These are phyloP conservation scores for Anthracocystis setariae DNA, from an alignment of 1,284 basidiomycete genomes.

Conservation along the genomic window DNA sequence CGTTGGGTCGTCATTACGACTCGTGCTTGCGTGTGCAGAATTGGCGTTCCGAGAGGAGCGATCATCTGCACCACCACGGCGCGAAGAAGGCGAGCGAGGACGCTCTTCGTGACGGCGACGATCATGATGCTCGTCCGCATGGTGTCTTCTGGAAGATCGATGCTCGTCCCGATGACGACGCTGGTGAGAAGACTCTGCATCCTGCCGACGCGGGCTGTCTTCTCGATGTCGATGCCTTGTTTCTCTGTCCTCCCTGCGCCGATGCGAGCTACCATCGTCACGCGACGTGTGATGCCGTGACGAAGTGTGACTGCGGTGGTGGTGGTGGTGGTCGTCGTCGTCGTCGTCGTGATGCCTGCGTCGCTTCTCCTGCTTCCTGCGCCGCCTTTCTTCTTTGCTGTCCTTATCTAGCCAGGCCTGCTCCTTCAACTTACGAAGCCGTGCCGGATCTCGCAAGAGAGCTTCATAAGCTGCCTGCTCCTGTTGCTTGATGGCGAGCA, in stretches of 20 bases:
- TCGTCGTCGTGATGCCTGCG: conserved; percentile 17
- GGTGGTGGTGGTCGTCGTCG: conserved; percentile 12
- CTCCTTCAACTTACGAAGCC: conserved; percentile 71
- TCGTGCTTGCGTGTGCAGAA: neutral
- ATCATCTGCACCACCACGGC: neutral
- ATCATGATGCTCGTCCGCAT: conserved; percentile 47
- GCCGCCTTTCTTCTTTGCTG: conserved; percentile 68
- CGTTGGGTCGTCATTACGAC: conserved; percentile 35
- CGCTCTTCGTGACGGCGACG: conserved; percentile 9
- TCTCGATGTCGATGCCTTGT: conserved; percentile 18
- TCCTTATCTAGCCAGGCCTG: conserved; percentile 76
- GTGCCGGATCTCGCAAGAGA: conserved; percentile 88
- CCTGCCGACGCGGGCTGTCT: conserved; percentile 15
- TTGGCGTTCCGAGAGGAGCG: conserved; percentile 2
- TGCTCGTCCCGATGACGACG: conserved; percentile 30
- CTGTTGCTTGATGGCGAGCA: conserved; percentile 95
- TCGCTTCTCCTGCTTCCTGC: conserved; percentile 73
- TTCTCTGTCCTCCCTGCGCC: conserved; percentile 65
- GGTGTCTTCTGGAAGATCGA: conserved; percentile 16
- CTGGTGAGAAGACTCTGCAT: conserved; percentile 28
- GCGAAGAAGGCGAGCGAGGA: neutral
- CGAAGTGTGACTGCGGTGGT: conserved; percentile 5
- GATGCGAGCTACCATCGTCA: conserved; percentile 10
- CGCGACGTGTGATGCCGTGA: too few species aligned
- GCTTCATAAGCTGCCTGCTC: conserved; percentile 92